Percentiles rank a stretch among this genome's conserved stretches.
Evolutionary conservation across 768 basidiomycete species (phyloP).

Genomic region (Floccularia luteovirens): DNA sequence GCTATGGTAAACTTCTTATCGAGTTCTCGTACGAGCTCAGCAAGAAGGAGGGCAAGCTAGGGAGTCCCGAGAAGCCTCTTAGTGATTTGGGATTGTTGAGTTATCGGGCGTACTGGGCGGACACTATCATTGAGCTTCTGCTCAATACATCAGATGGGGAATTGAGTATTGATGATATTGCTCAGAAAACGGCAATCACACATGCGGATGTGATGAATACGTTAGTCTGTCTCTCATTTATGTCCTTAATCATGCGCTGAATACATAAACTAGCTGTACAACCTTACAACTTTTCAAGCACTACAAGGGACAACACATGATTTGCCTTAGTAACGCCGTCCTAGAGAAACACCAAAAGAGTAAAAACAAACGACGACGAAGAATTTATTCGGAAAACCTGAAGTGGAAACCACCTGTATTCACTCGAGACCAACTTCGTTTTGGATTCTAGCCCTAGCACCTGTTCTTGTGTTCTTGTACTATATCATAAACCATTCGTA

Average conservation of each 20-base stretch:
- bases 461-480: constrained; percentile 8
- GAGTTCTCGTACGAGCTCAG: constrained; percentile 98
- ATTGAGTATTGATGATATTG: constrained; percentile 94
- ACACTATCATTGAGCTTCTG: constrained; percentile 89
- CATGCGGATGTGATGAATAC: constrained; percentile 98
- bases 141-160: constrained; percentile 68
- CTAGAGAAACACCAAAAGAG: constrained; percentile 87
- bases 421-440: constrained; percentile 82
- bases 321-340: constrained; percentile 85
- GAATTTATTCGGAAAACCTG: constrained; percentile 74
- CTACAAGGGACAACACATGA: constrained; percentile 91
- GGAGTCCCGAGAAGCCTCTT: constrained; percentile 96
- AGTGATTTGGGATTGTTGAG: constrained; percentile 88
- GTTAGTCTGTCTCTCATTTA: constrained; percentile 42
- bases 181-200: constrained; percentile 90
- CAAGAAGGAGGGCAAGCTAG: constrained; percentile 93
- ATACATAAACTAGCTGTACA: constrained; percentile 71
- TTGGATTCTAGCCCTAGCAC: constrained; percentile 38
- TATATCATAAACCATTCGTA: constrained; percentile 10
- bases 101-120: constrained; percentile 96
- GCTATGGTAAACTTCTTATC: constrained; percentile 92
- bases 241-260: constrained; percentile 5
- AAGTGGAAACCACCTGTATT: constrained; percentile 96
- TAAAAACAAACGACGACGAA: constrained; percentile 65
- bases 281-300: constrained; percentile 93